Base-by-base conservation (phyloP, 1,284 basidiomycete genomes). In the Marasmius oreades region DNA sequence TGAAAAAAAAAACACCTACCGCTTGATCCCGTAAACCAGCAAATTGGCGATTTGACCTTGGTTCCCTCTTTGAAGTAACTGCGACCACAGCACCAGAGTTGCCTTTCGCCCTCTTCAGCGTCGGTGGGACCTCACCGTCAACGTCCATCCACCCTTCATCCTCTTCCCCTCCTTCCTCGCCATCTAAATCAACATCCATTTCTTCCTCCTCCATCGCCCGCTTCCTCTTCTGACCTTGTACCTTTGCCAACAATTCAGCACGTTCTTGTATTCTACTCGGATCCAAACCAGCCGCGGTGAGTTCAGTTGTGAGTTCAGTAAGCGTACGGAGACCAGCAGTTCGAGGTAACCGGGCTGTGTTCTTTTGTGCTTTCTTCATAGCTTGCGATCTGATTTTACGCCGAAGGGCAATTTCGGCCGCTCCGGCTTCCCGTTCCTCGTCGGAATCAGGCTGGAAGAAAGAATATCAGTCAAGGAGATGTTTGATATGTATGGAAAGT, bases 251-350 rank as follows among this genome's bases (percentile, higher is more conserved):
- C 66, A 90, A 79, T 67, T 84, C 83, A 1, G 95, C 97, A 33
- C 96, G 87, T 63, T 91, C 92, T 69, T 95, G 85, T 65, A 99
- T 88, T 55, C 84, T 83, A 62, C 86, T 88, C 5, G 96, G 92
- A 70, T 99, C 93, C 62, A 94, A 82, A 0, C 97, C 96, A 10
- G 92, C 90, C 65, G 86, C 86, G 34, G 89, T 92, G 72, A 99
- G 77, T 66, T 85, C 87, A 11, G 81, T 73, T 39, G 91, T 87
- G 69, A 99, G 86, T 69, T 98, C 93, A 51, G 84, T 81, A 36
- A 99, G 76, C n/a, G 93, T 93, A 55, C 93, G 87, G 60, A 92
- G 80, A 56, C 90, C 88, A 24, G 89, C 90, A 53, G 93, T 95
- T 55, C 95, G 88, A 5, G 93, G 94, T 11, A 97, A 82, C 48